phyloP scores from a whole-genome alignment of 2,329 filamentous ascomycete species.

The Aureobasidium vineae region DNA sequence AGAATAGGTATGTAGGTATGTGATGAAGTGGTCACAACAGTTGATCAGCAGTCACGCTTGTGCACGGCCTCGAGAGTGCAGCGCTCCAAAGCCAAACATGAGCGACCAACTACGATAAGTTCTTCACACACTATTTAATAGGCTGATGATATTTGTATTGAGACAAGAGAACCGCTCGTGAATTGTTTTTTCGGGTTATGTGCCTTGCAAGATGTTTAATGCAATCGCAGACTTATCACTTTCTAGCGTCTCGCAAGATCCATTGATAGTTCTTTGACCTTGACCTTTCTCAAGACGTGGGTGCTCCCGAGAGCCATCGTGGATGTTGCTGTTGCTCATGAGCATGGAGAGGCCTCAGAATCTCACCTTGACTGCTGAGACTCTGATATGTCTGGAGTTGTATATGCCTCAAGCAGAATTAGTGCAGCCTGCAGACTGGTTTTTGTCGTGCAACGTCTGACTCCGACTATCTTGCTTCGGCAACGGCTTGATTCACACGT shows the following conservation, averaged over 20 bases:
- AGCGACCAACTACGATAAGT: neutral
- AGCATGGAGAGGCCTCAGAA: neutral
- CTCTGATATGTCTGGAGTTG: neutral
- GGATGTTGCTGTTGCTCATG: neutral
- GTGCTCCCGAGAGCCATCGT: neutral
- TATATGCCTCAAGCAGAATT: neutral
- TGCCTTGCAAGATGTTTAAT: neutral
- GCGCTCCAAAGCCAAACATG: neutral
- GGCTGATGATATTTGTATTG: neutral
- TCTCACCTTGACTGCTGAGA: neutral
- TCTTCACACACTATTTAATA: neutral
- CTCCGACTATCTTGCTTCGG: neutral
- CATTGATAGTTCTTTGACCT: neutral
- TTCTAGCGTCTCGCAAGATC: neutral
- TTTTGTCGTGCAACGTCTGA: neutral
- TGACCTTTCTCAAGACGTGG: neutral
- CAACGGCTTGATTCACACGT: neutral
- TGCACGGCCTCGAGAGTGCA: slow-evolving; percentile 1
- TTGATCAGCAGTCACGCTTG: neutral
- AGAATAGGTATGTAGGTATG: neutral
- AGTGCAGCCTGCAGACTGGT: neutral
- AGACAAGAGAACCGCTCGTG: neutral
- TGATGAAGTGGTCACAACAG: neutral
- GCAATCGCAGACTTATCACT: neutral
- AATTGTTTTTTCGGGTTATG: neutral